Evolutionary conservation across 495 filamentous ascomycete species (phyloP), one percentile per base, ranked within the genome.

Genomic region (Poronia punctata): DNA sequence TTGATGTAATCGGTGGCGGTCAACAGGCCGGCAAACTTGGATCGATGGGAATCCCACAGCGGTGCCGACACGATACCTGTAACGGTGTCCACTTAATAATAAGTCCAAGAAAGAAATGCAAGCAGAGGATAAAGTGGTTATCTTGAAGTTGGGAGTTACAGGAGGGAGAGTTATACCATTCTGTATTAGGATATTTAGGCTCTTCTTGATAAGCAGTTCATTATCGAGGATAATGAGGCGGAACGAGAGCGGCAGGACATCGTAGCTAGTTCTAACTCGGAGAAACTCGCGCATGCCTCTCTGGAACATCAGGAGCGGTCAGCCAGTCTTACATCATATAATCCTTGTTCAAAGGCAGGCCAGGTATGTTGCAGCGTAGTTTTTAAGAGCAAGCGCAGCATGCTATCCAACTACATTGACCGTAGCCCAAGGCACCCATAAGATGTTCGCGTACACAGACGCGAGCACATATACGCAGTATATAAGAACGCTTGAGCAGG

Each of bases 1-100:
- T 99, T 99, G 70, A 99, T 85, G 61, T 92, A 99, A 62, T 99
- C 92, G 46, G 87, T 92, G 32, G 86, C 93, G 15, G 92, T 97
- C 54, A 99, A 74, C 17, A 97, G 72, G 35, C 92, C 92, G 17
- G 93, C 92, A 58, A 97, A 99, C 16, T 82, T 87, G 18, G 88
- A 95, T 4, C 82, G 84, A 40, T 86, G 86, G 22, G 89, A 95
- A 64, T 99, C 92, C 92, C 92, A 99, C 48, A 99, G 73, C 18
- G 92, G 92, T 16, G 92, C 92, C 28, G 92, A 99, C 31, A 99
- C 92, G 62, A 99, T 97, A 59, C 88, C 92, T 96, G 59, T 44
- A 11, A 36, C 9, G 12, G 49, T 32, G 22, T 38, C 19, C 36
- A 23, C 37, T 51, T 43, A 57, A 48, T 21, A 40, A 7, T 21